Base-by-base conservation (phyloP, 2,329 filamentous ascomycete species). In the Aspergillus sp. region DNA sequence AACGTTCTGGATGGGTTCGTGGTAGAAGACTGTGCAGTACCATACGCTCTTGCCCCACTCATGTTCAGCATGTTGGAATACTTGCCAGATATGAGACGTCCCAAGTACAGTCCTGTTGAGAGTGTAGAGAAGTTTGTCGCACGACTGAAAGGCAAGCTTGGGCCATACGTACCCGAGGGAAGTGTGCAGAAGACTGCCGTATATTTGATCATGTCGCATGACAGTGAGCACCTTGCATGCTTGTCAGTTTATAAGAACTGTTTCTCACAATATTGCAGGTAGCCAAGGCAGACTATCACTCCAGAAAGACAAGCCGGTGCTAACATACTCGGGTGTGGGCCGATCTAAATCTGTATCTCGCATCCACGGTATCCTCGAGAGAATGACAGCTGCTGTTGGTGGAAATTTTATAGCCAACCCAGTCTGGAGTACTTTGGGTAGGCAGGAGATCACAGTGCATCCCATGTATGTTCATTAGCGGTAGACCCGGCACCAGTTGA, bases 151-250 rank as follows among this genome's bases (percentile, higher is more conserved):
- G 43, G 21, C 23, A 55, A 55, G 25, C n/a, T 32, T 10, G 87
- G 87, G 0, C 85, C 87, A 0, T 88, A 88, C 64, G 81, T 76
- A 55, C 76, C 77, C 6, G 77, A 79, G 6, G 85, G 87, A 0
- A 85, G 85, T 17, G 74, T 88, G 19, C 82, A 85, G 69, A 82
- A 77, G 60, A 90, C 86, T 0, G 84, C 88, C 60, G 81, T 87
- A 0, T 90, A 89, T 69, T 78, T 90, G 4, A 80, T 89, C 69
- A 89, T 89, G 86, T 85, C 84, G 1, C 87, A 89, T 66, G 87
- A 89, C 65, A 86, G 82, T 50, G 25, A 50, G 47, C n/a, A 23
- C 5, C 78, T 76, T 87, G 66, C 85, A 89, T 73, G 86, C 85
- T 1, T 81, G 81, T 7, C 70, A 45, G 19, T 3, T 28, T 28